These are phyloP conservation scores for Lavandula angustifolia DNA, from an alignment of 257 asterid species.

Conservation along the genomic window DNA sequence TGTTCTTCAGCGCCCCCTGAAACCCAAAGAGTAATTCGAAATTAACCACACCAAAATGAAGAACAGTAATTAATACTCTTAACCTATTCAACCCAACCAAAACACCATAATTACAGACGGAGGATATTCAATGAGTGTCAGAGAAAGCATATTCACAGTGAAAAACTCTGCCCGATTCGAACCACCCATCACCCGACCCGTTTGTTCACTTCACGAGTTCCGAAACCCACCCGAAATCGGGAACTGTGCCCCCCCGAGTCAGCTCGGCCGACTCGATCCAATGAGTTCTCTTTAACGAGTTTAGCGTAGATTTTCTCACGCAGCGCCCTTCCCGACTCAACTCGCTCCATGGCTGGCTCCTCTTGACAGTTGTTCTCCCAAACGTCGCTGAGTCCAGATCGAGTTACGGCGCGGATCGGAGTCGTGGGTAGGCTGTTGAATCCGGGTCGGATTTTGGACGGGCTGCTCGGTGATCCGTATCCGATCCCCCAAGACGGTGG, in stretches of 20 bases:
- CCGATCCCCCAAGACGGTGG: slow-evolving; percentile 45
- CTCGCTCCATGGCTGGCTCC: slow-evolving; percentile 54
- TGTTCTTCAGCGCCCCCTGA: not conserved
- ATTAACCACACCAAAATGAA: slow-evolving; percentile 32
- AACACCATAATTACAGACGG: slow-evolving; percentile 30
- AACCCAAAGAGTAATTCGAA: slow-evolving; percentile 15
- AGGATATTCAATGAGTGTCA: slow-evolving; percentile 26
- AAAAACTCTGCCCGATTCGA: slow-evolving; percentile 29
- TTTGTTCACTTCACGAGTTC: slow-evolving; percentile 49
- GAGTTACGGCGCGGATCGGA: slow-evolving; percentile 38
- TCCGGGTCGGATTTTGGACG: slow-evolving; percentile 35
- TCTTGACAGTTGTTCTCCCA: slow-evolving; percentile 36
- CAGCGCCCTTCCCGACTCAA: slow-evolving; percentile 49
- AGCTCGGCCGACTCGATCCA: slow-evolving; percentile 34
- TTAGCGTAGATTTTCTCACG: slow-evolving; percentile 50
- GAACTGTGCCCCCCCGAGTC: slow-evolving; percentile 14
- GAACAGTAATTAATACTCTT: slow-evolving; percentile 7
- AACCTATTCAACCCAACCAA: slow-evolving; percentile 28
- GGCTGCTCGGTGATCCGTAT: slow-evolving; percentile 43
- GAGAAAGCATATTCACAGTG: slow-evolving; percentile 28
- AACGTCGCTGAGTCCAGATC: slow-evolving; percentile 37
- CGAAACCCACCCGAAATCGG: slow-evolving; percentile 59
- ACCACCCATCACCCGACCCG: slow-evolving; percentile 10
- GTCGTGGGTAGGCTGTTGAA: slow-evolving; percentile 43
- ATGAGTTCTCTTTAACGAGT: slow-evolving; percentile 48